A percentile compares a stretch with the other conserved stretches of the same genome.
These are phyloP conservation scores for Crithidia bombi DNA, from an alignment of 208 protist genomes.

Conservation along the genomic window DNA sequence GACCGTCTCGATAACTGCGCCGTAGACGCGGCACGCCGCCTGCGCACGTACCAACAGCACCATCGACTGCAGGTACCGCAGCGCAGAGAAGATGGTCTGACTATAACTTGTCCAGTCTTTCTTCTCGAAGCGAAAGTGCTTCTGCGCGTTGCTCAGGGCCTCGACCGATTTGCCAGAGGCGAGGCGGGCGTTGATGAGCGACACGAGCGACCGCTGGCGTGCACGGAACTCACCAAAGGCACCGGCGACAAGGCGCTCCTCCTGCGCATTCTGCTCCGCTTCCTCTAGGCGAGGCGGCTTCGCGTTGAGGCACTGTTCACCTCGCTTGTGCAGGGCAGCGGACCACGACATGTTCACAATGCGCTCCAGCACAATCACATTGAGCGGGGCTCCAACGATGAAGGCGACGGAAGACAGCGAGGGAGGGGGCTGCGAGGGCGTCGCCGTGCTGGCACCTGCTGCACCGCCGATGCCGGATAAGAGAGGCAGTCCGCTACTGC, in stretches of 20 bases:
- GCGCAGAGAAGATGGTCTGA: constrained; percentile 60
- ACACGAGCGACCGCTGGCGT: constrained; percentile 70
- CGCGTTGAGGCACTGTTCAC: constrained; percentile 67
- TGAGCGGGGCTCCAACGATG: constrained; percentile 18
- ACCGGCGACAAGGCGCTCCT: constrained; percentile 59
- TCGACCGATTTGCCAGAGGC: constrained; percentile 63
- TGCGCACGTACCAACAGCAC: constrained; percentile 74
- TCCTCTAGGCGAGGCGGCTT: constrained; percentile 56
- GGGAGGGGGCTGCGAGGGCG: not conserved
- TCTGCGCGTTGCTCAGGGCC: constrained; percentile 53
- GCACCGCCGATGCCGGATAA: not conserved
- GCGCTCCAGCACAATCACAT: constrained; percentile 40
- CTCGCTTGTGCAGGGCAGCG: constrained; percentile 74
- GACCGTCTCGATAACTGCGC: constrained; percentile 69
- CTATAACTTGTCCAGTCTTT: constrained; percentile 58
- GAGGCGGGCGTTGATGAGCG: constrained; percentile 61
- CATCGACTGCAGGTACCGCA: constrained; percentile 85
- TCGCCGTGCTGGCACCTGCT: not conserved
- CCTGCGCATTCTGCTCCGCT: constrained; percentile 42
- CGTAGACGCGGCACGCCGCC: constrained; percentile 59
- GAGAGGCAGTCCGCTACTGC: not conserved
- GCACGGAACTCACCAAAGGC: constrained; percentile 57
- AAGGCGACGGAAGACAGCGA: not conserved
- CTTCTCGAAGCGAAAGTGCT: constrained; percentile 80
- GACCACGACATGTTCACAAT: constrained; percentile 75